phyloP scores from a whole-genome alignment of 768 basidiomycete species.

The Rhizopogon vulgaris region DNA sequence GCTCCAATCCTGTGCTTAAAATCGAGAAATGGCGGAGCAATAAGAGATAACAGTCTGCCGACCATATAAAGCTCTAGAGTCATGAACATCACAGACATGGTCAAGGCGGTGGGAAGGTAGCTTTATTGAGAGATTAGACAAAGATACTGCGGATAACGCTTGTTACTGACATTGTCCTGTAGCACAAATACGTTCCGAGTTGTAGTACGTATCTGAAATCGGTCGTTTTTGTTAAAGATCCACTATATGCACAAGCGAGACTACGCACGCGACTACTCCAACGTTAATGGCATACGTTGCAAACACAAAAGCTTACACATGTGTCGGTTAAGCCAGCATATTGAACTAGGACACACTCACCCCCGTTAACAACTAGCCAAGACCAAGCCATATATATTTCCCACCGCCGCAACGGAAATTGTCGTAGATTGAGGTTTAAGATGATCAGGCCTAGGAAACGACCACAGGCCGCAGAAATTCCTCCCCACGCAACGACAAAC shows the following conservation, averaged over 20 bases:
- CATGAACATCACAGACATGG: slow-evolving; percentile 29
- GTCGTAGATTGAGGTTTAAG: slow-evolving; percentile 29
- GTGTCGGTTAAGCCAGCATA: background rate
- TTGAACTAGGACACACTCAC: slow-evolving; percentile 19
- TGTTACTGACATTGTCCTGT: slow-evolving; percentile 9
- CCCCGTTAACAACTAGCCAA: slow-evolving; percentile 27
- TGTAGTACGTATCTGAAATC: slow-evolving; percentile 14
- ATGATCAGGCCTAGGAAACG: slow-evolving; percentile 35
- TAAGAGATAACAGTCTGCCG: slow-evolving; percentile 25
- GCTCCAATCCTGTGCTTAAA: slow-evolving; percentile 10
- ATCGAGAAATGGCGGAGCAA: slow-evolving; percentile 17
- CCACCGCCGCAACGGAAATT: slow-evolving; percentile 20
- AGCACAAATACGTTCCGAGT: slow-evolving; percentile 24
- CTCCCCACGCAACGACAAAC: slow-evolving; percentile 41
- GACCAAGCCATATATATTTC: slow-evolving; percentile 28
- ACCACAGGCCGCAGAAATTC: slow-evolving; percentile 32
- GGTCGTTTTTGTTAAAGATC: background rate
- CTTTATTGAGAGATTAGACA: slow-evolving; percentile 19
- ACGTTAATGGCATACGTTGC: slow-evolving; percentile 33
- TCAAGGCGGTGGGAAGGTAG: slow-evolving; percentile 32
- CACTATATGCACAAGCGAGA: background rate
- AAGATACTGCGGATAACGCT: background rate
- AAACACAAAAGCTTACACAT: slow-evolving; percentile 31
- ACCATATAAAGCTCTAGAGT: slow-evolving; percentile 33
- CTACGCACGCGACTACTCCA: slow-evolving; percentile 28